A percentile compares a stretch with the other conserved stretches of the same genome.
phyloP scores from a whole-genome alignment of 164 flowering plant genomes.

The Dillenia suffruticosa region DNA sequence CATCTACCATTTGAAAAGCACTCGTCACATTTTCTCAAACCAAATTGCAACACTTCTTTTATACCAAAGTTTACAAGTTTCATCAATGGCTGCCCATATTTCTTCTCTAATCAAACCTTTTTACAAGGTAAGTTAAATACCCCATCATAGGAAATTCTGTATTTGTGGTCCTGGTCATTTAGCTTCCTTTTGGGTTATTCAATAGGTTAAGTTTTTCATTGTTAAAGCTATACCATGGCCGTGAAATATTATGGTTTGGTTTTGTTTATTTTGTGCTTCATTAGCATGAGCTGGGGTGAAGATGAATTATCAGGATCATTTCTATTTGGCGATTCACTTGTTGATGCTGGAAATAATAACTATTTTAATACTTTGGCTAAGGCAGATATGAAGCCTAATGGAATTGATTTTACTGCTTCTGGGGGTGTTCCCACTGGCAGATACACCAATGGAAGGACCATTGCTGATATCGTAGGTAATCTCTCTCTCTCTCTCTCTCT shows the following conservation, averaged over 20 bases:
- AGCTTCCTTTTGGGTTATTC: neutral
- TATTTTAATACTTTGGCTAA: slow-evolving; percentile 68
- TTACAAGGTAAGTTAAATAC: slow-evolving; percentile 4
- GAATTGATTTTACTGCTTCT: slow-evolving; percentile 73
- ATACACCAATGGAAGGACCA: slow-evolving; percentile 89
- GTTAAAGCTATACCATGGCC: slow-evolving; percentile 12
- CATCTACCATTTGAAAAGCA: slow-evolving; percentile 32
- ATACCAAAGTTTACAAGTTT: slow-evolving; percentile 22
- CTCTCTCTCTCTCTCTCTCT: slow-evolving; percentile 3
- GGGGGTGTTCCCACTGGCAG: slow-evolving; percentile 88
- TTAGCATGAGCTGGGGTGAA: slow-evolving; percentile 17
- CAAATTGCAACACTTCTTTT: slow-evolving; percentile 27
- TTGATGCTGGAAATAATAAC: slow-evolving; percentile 93
- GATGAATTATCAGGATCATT: slow-evolving; percentile 62
- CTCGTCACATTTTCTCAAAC: slow-evolving; percentile 28
- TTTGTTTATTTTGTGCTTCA: slow-evolving; percentile 14
- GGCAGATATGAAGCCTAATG: slow-evolving; percentile 74
- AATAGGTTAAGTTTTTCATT: neutral
- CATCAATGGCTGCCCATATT: neutral
- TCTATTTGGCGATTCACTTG: slow-evolving; percentile 91
- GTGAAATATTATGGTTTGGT: slow-evolving; percentile 8
- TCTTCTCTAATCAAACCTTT: neutral
- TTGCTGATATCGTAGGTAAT: slow-evolving; percentile 88
- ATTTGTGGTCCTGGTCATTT: neutral
- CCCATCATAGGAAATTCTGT: neutral